Percentiles rank a stretch among this genome's conserved stretches.
phyloP scores from a whole-genome alignment of 768 basidiomycete species.

The Melanogaster broomeanus region DNA sequence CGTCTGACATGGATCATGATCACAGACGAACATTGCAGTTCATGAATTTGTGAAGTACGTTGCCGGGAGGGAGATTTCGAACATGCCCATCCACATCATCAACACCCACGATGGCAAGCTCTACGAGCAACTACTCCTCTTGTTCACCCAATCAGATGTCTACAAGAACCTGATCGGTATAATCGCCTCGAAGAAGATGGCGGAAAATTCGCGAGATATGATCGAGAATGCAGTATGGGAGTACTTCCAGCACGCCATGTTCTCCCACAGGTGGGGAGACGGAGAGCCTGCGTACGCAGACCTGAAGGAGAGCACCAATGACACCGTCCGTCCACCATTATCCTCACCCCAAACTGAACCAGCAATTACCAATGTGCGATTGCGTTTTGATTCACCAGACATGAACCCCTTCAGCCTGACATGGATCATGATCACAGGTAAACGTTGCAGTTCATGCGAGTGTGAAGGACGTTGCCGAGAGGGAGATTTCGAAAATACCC shows the following conservation, averaged over 20 bases:
- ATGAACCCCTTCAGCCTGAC: not conserved
- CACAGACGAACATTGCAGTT: not conserved
- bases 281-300: not conserved
- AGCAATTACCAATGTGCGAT: not conserved
- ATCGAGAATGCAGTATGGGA: not conserved
- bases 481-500: not conserved
- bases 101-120: slow-evolving; percentile 7
- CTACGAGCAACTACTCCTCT: not conserved
- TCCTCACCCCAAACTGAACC: not conserved
- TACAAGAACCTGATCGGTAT: not conserved
- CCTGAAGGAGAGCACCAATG: not conserved
- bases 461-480: not conserved
- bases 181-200: not conserved
- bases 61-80: not conserved
- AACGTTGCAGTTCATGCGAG: not conserved
- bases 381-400: not conserved
- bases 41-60: not conserved
- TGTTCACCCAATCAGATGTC: not conserved
- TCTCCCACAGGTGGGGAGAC: slow-evolving; percentile 5
- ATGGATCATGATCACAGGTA: not conserved
- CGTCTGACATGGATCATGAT: not conserved
- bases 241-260: slow-evolving; percentile 6
- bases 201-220: not conserved
- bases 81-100: slow-evolving; percentile 1
- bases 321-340: no score